These are phyloP conservation scores for Astrothelium macrocarpum DNA, from an alignment of 495 filamentous ascomycete genomes.

Conservation along the genomic window DNA sequence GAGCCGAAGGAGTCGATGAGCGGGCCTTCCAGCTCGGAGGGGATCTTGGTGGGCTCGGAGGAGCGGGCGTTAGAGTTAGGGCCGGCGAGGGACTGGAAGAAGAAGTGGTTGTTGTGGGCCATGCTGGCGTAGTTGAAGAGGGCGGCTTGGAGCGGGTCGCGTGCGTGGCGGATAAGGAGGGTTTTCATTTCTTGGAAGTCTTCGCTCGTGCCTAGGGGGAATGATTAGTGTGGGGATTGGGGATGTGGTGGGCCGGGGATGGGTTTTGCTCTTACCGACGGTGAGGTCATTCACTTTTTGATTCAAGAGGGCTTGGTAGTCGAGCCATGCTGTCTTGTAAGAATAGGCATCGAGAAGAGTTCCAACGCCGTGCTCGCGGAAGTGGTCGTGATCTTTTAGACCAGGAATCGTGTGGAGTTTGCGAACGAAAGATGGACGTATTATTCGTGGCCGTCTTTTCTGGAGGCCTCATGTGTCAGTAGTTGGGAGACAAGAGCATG, in stretches of 20 bases:
- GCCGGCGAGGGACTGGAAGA: constrained; percentile 56
- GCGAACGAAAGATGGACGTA: not conserved
- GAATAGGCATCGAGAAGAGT: constrained; percentile 55
- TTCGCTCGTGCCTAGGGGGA: constrained; percentile 41
- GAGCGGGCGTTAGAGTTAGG: constrained; percentile 7
- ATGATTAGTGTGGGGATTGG: not conserved
- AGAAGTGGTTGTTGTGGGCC: constrained; percentile 94
- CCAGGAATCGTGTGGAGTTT: constrained; percentile 16
- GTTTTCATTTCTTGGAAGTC: constrained; percentile 49
- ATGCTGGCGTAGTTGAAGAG: constrained; percentile 94
- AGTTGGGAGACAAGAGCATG: not conserved
- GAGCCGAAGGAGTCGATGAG: constrained; percentile 65
- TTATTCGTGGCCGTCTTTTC: constrained; percentile 3
- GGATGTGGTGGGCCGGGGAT: not conserved
- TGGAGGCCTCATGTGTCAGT: constrained; percentile 7
- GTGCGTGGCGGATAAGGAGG: constrained; percentile 65
- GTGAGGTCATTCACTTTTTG: constrained; percentile 65
- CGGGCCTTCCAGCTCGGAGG: constrained; percentile 32
- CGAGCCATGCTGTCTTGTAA: constrained; percentile 67
- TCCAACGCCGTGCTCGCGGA: constrained; percentile 51
- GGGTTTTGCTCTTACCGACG: constrained; percentile 53
- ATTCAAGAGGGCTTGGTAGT: constrained; percentile 66
- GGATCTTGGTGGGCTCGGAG: not conserved
- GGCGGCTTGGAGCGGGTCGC: constrained; percentile 62
- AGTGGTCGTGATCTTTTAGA: constrained; percentile 44